Percentiles rank a stretch among this genome's conserved stretches.
phyloP scores from a whole-genome alignment of 352 stramenopile species.

The Globisporangium viniferum region DNA sequence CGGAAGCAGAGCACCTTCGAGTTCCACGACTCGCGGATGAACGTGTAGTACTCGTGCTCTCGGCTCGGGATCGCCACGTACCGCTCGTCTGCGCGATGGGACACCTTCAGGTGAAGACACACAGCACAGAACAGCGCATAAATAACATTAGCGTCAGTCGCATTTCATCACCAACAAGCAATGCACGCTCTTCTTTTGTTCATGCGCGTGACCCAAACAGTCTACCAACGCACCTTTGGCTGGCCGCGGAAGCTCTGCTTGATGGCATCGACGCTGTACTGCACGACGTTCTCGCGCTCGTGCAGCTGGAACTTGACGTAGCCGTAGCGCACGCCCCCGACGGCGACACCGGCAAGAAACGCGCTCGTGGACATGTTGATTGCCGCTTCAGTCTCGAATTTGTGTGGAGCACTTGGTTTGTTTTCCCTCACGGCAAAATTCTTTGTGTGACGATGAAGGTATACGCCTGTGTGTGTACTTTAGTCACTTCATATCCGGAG shows the following conservation, averaged over 20 bases:
- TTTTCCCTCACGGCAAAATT: background rate
- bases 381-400: background rate
- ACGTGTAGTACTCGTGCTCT: slow-evolving; percentile 84
- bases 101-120: background rate
- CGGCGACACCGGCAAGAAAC: slow-evolving; percentile 63
- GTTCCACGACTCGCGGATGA: slow-evolving; percentile 69
- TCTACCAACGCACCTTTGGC: slow-evolving; percentile 21
- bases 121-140: slow-evolving; percentile 5
- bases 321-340: slow-evolving; percentile 63
- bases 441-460: too few relatives aligned
- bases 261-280: slow-evolving; percentile 61
- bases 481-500: too few relatives aligned
- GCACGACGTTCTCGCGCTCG: slow-evolving; percentile 65
- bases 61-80: slow-evolving; percentile 64
- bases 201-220: background rate
- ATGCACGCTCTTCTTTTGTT: background rate
- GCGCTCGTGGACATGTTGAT: slow-evolving; percentile 59
- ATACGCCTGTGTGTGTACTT: too few relatives aligned
- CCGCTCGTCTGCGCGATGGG: slow-evolving; percentile 31
- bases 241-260: slow-evolving; percentile 55
- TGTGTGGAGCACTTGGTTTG: slow-evolving; percentile 7
- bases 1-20: slow-evolving; percentile 59
- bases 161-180: background rate
- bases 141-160: background rate
- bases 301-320: slow-evolving; percentile 67